These are phyloP conservation scores for Paramecium pentaurelia DNA, from an alignment of 73 alveolate genomes.

Conservation along the genomic window DNA sequence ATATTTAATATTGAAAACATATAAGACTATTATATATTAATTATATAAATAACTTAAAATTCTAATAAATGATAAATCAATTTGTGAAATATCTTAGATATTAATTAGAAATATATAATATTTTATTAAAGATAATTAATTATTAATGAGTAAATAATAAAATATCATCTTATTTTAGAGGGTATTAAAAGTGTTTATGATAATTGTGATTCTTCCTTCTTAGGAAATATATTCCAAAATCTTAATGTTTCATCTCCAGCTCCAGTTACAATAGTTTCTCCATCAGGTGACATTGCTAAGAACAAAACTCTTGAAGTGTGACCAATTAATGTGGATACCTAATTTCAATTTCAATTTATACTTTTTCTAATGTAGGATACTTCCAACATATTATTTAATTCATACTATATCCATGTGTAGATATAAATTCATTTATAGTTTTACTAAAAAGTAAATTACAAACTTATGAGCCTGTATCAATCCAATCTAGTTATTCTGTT, in stretches of 20 bases:
- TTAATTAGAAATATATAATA: neutral
- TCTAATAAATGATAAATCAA: neutral
- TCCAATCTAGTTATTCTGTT: slow-evolving; percentile 64
- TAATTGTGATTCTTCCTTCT: neutral
- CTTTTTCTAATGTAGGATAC: neutral
- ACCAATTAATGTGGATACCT: neutral
- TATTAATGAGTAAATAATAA: too few species aligned
- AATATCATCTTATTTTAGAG: neutral
- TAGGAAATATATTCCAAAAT: neutral
- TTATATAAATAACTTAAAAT: neutral
- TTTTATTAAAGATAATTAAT: neutral
- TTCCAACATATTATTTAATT: too few species aligned
- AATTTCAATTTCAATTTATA: too few species aligned
- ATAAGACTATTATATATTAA: too few species aligned
- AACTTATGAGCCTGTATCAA: slow-evolving; percentile 91
- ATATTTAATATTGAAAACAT: too few species aligned
- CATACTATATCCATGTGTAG: slow-evolving; percentile 17
- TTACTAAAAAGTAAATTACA: slow-evolving; percentile 84
- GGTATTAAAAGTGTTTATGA: neutral
- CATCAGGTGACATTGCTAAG: slow-evolving; percentile 85
- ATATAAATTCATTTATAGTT: slow-evolving; percentile 83
- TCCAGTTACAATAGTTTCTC: slow-evolving; percentile 60
- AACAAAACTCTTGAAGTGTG: neutral
- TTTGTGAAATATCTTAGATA: neutral
- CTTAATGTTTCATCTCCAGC: neutral